phyloP scores from a whole-genome alignment of 768 basidiomycete species.

The Hericium rajendrae region DNA sequence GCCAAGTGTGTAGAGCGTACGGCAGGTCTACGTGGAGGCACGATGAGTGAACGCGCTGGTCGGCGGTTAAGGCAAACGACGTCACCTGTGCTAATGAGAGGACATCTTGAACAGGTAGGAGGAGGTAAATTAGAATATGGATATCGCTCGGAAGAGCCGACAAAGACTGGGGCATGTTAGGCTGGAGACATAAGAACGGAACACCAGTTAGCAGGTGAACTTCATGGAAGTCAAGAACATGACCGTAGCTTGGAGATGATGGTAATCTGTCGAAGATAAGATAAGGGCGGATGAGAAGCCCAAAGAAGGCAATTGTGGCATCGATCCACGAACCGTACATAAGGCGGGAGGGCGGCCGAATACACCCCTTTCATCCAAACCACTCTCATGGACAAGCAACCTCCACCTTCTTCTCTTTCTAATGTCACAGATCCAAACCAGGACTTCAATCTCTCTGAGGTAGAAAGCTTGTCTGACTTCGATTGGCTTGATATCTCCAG shows the following conservation, averaged over 20 bases:
- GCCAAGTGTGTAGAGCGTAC: constrained; percentile 44
- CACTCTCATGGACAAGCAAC: constrained; percentile 14
- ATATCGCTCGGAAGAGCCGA: constrained; percentile 35
- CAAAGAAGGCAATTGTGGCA: constrained; percentile 12
- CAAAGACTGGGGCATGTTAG: constrained; percentile 14
- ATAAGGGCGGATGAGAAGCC: constrained; percentile 4
- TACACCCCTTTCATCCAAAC: constrained; percentile 13
- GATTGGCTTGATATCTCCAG: constrained; percentile 79
- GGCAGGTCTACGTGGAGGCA: constrained; percentile 43
- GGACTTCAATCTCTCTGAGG: constrained; percentile 44
- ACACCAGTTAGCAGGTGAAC: background rate
- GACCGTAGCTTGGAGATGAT: too few relatives aligned
- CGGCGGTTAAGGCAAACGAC: constrained; percentile 1
- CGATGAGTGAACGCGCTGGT: constrained; percentile 9
- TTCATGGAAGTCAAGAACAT: too few relatives aligned
- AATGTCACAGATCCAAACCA: constrained; percentile 19
- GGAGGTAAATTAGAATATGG: constrained; percentile 27
- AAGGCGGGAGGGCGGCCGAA: constrained; percentile 1
- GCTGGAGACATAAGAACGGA: background rate
- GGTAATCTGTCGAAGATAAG: background rate
- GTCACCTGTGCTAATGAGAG: constrained; percentile 39
- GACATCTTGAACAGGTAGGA: constrained; percentile 30
- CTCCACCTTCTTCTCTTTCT: constrained; percentile 12
- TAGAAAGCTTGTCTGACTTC: constrained; percentile 64
- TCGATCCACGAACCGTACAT: constrained; percentile 8